A percentile compares a stretch with the other conserved stretches of the same genome.
phyloP scores from a whole-genome alignment of 106 monocot species.

The Platanthera guangdongensis region DNA sequence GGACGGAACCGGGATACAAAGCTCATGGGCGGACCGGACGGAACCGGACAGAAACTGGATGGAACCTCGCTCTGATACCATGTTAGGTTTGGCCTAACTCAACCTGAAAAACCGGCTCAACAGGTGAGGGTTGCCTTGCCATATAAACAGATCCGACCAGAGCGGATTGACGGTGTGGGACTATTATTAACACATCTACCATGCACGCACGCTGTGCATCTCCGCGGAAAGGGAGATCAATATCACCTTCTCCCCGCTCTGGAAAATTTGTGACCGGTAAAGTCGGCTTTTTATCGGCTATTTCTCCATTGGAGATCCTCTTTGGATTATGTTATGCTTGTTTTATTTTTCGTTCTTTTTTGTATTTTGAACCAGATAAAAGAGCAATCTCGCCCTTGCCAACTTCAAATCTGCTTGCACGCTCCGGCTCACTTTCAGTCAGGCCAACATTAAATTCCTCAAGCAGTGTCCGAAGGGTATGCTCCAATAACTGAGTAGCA shows the following conservation, averaged over 20 bases:
- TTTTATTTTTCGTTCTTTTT: neutral
- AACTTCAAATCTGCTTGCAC: conserved; percentile 27
- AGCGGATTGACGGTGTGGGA: too few relatives aligned
- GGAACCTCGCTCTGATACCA: too few relatives aligned
- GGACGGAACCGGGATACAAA: too few relatives aligned
- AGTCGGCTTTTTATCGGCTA: neutral
- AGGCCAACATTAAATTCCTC: conserved; percentile 39
- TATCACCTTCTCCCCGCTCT: conserved; percentile 37
- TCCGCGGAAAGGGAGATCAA: conserved; percentile 33
- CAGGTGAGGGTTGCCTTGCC: too few relatives aligned
- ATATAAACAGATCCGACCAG: too few relatives aligned
- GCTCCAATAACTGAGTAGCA: neutral
- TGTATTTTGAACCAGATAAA: conserved; percentile 26
- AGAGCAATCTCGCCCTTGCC: conserved; percentile 45
- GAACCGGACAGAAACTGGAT: too few relatives aligned
- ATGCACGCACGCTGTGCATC: conserved; percentile 43
- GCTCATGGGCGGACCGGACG: too few relatives aligned
- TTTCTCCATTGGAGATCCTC: neutral
- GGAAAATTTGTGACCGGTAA: conserved; percentile 27
- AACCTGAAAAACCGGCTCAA: too few relatives aligned
- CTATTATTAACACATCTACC: too few relatives aligned
- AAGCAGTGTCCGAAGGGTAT: conserved; percentile 40
- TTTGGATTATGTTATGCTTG: conserved; percentile 1
- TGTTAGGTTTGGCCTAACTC: too few relatives aligned
- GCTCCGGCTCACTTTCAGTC: conserved; percentile 53